Evolutionary conservation across 768 basidiomycete species (phyloP).

Genomic region (Leucocoprinus sp.): DNA sequence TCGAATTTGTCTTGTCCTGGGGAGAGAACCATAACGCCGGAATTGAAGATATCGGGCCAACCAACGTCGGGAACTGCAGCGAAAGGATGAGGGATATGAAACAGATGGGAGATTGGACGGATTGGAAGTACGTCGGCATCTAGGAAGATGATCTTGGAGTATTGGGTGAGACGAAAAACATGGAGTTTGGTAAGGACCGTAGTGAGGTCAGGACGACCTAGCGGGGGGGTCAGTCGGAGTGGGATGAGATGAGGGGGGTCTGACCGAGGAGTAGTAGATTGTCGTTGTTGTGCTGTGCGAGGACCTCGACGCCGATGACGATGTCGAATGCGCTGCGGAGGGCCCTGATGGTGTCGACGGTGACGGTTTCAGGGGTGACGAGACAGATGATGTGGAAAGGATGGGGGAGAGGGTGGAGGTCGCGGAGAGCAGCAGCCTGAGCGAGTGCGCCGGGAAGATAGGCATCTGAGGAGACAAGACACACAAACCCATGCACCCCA

Average conservation of each 20-base stretch:
- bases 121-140: conserved; percentile 89
- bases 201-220: conserved; percentile 90
- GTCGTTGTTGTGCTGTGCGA: conserved; percentile 57
- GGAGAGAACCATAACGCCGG: conserved; percentile 83
- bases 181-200: conserved; percentile 96
- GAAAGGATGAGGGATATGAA: conserved; percentile 73
- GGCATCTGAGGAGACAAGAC: conserved; percentile 83
- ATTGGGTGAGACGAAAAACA: conserved; percentile 85
- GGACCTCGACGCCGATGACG: conserved; percentile 89
- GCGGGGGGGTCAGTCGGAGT: not conserved
- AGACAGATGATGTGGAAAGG: conserved; percentile 81
- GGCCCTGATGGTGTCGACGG: conserved; percentile 70
- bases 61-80: conserved; percentile 95
- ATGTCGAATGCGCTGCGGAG: conserved; percentile 74
- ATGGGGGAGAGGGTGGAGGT: conserved; percentile 60
- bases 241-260: no score
- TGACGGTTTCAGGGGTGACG: conserved; percentile 90
- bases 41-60: conserved; percentile 99
- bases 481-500: conserved; percentile 73
- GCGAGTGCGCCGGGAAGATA: conserved; percentile 93
- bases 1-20: conserved; percentile 81
- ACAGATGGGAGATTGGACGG: conserved; percentile 88
- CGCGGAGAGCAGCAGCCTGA: conserved; percentile 75
- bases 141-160: conserved; percentile 80
- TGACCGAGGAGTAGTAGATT: conserved; percentile 79